phyloP scores from a whole-genome alignment of 768 basidiomycete genomes.

The Termitomyces sp. region DNA sequence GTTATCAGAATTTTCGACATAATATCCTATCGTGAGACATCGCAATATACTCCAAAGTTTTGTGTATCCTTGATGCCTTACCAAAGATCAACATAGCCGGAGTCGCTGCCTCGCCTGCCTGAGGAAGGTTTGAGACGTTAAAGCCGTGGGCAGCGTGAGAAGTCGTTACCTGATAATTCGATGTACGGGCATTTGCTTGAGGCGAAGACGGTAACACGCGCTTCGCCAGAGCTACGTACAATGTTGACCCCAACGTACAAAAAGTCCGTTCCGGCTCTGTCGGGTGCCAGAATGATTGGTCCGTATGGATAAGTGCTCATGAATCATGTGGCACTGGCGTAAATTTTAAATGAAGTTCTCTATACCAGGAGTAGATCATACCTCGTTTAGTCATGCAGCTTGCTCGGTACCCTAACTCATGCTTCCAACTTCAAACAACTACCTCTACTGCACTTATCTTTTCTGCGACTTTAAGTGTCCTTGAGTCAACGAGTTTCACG shows the following conservation, averaged over 20 bases:
- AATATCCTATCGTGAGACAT: slow-evolving; percentile 40
- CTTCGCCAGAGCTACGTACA: slow-evolving; percentile 29
- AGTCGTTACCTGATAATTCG: slow-evolving; percentile 2
- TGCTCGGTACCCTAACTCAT: slow-evolving; percentile 39
- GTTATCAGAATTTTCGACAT: slow-evolving; percentile 65
- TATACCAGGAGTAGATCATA: slow-evolving; percentile 10
- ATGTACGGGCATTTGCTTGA: slow-evolving; percentile 49
- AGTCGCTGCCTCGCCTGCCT: slow-evolving; percentile 36
- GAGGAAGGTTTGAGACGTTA: background rate
- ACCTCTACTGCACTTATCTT: slow-evolving; percentile 55
- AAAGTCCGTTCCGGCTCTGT: slow-evolving; percentile 64
- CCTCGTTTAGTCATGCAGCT: slow-evolving; percentile 17
- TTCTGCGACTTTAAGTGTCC: slow-evolving; percentile 44
- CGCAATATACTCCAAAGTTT: background rate
- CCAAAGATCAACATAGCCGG: slow-evolving; percentile 31
- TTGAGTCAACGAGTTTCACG: slow-evolving; percentile 54
- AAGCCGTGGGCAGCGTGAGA: background rate
- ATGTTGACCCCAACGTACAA: slow-evolving; percentile 52
- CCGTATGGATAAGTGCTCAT: background rate
- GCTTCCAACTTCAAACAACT: slow-evolving; percentile 50
- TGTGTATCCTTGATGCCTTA: slow-evolving; percentile 4
- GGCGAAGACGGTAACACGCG: slow-evolving; percentile 41
- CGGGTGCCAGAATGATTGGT: slow-evolving; percentile 55
- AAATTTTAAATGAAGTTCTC: slow-evolving; percentile 47
- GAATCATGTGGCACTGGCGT: slow-evolving; percentile 3